phyloP scores from a whole-genome alignment of 2,329 filamentous ascomycete species.

The Emericellopsis cladophorae region DNA sequence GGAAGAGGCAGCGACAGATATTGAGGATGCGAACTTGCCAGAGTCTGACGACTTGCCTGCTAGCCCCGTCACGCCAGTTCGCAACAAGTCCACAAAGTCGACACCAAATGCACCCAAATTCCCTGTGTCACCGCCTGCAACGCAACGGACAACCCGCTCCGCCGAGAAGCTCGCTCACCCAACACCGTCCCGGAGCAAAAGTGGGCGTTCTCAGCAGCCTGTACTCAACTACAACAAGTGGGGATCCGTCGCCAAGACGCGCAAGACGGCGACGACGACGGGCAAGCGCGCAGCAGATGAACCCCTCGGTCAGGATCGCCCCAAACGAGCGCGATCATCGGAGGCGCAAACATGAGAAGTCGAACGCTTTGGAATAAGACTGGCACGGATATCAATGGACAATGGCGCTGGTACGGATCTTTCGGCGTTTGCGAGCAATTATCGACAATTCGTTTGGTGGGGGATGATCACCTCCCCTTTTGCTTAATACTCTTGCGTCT shows the following conservation, averaged over 20 bases:
- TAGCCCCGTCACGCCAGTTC: constrained; percentile 24
- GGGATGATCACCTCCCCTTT: too few species aligned
- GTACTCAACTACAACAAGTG: constrained; percentile 1
- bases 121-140: constrained; percentile 50
- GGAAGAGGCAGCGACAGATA: constrained; percentile 47
- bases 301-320: too few species aligned
- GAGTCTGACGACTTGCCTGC: constrained; percentile 11
- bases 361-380: too few species aligned
- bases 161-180: constrained; percentile 31
- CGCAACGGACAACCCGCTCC: constrained; percentile 45
- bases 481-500: too few species aligned
- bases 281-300: neutral
- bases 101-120: constrained; percentile 40
- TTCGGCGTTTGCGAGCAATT: too few species aligned
- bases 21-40: constrained; percentile 34
- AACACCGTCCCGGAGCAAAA: constrained; percentile 27
- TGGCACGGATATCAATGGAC: too few species aligned
- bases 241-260: neutral
- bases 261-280: neutral
- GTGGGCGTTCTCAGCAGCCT: constrained; percentile 6
- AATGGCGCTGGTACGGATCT: too few species aligned
- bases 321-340: too few species aligned
- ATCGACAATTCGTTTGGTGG: too few species aligned
- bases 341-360: too few species aligned
- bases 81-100: constrained; percentile 20